Conservation (phyloP, 148 eudicot species). For the Vaccinium macrocarpon region DNA sequence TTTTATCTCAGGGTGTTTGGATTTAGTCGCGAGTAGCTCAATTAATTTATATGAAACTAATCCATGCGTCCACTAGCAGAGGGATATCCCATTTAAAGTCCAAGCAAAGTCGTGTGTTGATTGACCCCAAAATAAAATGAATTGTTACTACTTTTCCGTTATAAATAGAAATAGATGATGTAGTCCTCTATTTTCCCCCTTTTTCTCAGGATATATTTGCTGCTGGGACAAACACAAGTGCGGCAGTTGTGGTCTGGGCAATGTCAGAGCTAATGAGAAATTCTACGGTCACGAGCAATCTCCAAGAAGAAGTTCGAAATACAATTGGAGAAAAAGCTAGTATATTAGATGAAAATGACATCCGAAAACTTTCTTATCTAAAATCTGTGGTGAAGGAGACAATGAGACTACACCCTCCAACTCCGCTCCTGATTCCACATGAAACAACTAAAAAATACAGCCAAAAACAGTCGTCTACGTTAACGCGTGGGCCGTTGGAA, state of each 20-base stretch:
- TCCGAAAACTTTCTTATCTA: background rate
- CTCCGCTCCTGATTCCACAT: slow-evolving; percentile 4
- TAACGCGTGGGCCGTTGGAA: slow-evolving; percentile 5
- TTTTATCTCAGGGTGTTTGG: too few relatives aligned
- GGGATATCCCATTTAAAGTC: too few relatives aligned
- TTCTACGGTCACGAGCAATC: background rate
- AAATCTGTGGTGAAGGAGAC: background rate
- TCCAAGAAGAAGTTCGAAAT: slow-evolving; percentile 9
- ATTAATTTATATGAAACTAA: too few relatives aligned
- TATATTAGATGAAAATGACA: background rate
- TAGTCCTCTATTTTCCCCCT: background rate
- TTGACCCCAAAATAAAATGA: background rate
- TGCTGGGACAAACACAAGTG: slow-evolving; percentile 13
- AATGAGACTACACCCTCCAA: slow-evolving; percentile 9
- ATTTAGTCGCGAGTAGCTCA: too few relatives aligned
- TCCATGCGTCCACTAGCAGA: background rate
- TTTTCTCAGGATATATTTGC: slow-evolving; percentile 3
- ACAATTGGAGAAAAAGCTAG: background rate
- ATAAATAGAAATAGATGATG: too few relatives aligned
- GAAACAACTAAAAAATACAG: background rate
- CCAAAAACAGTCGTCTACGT: slow-evolving; percentile 6
- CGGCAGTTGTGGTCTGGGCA: slow-evolving; percentile 11
- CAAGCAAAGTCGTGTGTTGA: too few relatives aligned
- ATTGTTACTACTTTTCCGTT: too few relatives aligned
- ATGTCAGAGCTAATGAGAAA: slow-evolving; percentile 13